Base-by-base conservation (phyloP, 441 rosid species). In the Eutrema salsugineum region DNA sequence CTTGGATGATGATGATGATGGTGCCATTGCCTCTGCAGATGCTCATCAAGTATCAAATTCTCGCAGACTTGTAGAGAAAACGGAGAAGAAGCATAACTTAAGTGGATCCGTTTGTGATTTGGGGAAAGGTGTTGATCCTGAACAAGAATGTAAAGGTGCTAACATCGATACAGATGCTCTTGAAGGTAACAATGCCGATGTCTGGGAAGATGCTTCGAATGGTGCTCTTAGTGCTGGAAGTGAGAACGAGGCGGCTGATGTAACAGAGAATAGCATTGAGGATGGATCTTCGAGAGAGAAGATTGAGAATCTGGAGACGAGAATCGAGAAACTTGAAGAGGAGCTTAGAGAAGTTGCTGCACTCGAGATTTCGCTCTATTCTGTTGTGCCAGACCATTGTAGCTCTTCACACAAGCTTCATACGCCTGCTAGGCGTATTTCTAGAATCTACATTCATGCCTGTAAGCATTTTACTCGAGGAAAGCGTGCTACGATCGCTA, bases 261-360 rank as follows among this genome's bases (percentile, higher is more conserved):
- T 80, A 6, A 87, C 80, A 73, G 93, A 88, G 59, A 84, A 55
- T 1, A 39, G 66, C 76, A 78, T 73, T 55, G 89, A 82, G 63
- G 86, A 76, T 53, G 75, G 70, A 54, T 78, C 80, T 50, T 20
- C 8, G 36, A 76, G 79, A 68, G 85, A 83, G 38, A 84, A 80
- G 78, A 83, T 88, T 5, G 81, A 78, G 68, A 80, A 81, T 68
- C 77, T 88, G 81, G 93, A 88, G 74, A 66, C 44, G 51, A 87
- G 84, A 78, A 83, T 92, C 48, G 90, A 85, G 80, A 90, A 79
- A 74, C 94, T 92, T 46, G 93, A 90, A 73, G 94, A 81, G 69
- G 96, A 92, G 81, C 88, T 92, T 54, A 84, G 93, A 75, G 96
- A 88, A 83, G 97, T 88, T 68, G 96, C 97, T 32, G 84, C 94